Conservation (phyloP, 225 moss, liverwort and hornwort genomes). For the Pseudoscleropodium purum region DNA sequence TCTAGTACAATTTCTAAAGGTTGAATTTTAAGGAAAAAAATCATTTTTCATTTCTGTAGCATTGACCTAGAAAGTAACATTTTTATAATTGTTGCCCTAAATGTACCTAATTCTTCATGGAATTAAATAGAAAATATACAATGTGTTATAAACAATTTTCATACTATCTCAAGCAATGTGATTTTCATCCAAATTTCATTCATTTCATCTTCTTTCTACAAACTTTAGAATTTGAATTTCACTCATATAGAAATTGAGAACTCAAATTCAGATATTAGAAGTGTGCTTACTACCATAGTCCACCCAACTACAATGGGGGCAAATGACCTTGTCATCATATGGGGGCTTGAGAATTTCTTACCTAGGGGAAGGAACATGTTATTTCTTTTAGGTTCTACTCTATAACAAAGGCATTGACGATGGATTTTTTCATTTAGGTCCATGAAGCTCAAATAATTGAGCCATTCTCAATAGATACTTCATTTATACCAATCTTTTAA, state of each 20-base stretch:
- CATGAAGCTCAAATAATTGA: too few species aligned
- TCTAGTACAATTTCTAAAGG: background rate
- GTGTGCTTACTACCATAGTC: background rate
- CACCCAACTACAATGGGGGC: background rate
- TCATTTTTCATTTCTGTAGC: too few species aligned
- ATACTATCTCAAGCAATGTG: background rate
- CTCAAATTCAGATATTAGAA: rapidly evolving
- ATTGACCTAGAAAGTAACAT: background rate
- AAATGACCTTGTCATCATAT: too few species aligned
- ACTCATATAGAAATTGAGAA: too few species aligned
- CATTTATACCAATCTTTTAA: too few species aligned
- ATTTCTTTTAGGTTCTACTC: too few species aligned
- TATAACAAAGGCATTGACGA: background rate
- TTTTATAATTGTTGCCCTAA: background rate
- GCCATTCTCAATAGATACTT: too few species aligned
- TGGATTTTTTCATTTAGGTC: too few species aligned
- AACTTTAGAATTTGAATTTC: too few species aligned
- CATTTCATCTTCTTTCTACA: too few species aligned
- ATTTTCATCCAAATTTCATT: background rate
- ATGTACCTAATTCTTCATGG: background rate
- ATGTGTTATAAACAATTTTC: background rate
- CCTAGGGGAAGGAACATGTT: rapidly evolving
- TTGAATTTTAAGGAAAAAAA: background rate
- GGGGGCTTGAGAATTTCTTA: too few species aligned
- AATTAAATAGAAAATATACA: too few species aligned